phyloP scores from a whole-genome alignment of 495 filamentous ascomycete genomes.

The Penicillium tannophilum region DNA sequence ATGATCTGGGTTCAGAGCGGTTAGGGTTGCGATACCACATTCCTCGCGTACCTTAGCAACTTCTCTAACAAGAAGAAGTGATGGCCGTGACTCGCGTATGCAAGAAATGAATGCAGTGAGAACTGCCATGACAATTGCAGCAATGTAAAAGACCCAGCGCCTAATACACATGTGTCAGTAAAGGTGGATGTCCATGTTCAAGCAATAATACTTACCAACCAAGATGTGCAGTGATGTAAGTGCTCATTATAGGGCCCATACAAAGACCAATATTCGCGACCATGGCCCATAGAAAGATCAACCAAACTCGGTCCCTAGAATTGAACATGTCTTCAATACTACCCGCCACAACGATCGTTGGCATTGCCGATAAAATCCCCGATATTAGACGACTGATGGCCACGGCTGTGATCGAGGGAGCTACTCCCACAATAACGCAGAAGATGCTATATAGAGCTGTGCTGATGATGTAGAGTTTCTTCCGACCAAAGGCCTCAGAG shows the following conservation, averaged over 20 bases:
- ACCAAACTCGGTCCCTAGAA: conserved; percentile 43
- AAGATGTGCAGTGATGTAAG: conserved; percentile 36
- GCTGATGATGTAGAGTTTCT: conserved; percentile 43
- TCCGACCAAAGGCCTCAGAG: conserved; percentile 50
- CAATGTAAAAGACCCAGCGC: conserved; percentile 47
- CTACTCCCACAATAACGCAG: conserved; percentile 38
- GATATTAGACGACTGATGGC: conserved; percentile 41
- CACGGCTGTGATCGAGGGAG: conserved; percentile 31
- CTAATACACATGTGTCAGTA: conserved; percentile 16
- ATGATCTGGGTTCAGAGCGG: conserved; percentile 38
- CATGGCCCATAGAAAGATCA: conserved; percentile 46
- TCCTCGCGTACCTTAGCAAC: conserved; percentile 25
- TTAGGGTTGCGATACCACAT: conserved; percentile 26
- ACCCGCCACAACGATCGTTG: conserved; percentile 44
- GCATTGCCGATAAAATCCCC: conserved; percentile 49
- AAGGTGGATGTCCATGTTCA: conserved; percentile 3
- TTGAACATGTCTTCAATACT: conserved; percentile 56
- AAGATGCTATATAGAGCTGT: conserved; percentile 37
- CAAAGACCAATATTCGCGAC: conserved; percentile 41
- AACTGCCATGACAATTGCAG: conserved; percentile 35
- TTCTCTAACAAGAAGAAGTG: conserved; percentile 30
- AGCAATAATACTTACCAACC: conserved; percentile 36
- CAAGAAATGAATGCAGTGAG: conserved; percentile 32
- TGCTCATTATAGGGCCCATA: conserved; percentile 46
- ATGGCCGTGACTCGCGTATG: conserved; percentile 45